Evolutionary conservation across 805 yeast genomes (phyloP).

Genomic region (Cyberlindnera galapagoensis): DNA sequence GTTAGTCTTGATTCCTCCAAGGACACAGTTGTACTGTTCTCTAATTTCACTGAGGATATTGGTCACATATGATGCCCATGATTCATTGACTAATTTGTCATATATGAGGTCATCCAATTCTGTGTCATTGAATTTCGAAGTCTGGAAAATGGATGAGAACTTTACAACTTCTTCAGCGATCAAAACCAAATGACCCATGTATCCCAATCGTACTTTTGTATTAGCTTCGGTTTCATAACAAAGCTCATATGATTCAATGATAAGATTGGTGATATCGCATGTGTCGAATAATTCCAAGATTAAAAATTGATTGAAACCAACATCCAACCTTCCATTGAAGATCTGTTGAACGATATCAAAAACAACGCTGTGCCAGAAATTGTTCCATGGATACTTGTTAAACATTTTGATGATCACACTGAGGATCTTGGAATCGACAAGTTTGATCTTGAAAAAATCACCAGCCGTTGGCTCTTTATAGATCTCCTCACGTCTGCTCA

Average conservation of each 20-base stretch:
- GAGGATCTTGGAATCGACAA: conserved; percentile 59
- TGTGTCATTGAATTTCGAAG: conserved; percentile 20
- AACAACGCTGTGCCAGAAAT: conserved; percentile 79
- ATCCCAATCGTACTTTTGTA: conserved; percentile 73
- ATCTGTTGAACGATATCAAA: conserved; percentile 80
- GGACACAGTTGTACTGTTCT: conserved; percentile 79
- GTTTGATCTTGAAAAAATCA: conserved; percentile 61
- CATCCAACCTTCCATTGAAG: conserved; percentile 64
- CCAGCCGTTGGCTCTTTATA: conserved; percentile 59
- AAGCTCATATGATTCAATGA: conserved; percentile 56
- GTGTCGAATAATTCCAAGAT: conserved; percentile 56
- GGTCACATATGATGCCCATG: conserved; percentile 72
- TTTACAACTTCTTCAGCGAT: conserved; percentile 96
- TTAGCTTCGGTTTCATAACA: conserved; percentile 55
- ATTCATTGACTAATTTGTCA: conserved; percentile 29
- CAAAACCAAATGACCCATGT: conserved; percentile 91
- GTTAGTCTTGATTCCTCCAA: conserved; percentile 51
- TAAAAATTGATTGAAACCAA: conserved; percentile 65
- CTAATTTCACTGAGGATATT: conserved; percentile 72
- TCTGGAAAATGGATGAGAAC: conserved; percentile 41
- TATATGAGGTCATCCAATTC: conserved; percentile 23
- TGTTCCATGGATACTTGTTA: conserved; percentile 74
- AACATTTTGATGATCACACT: conserved; percentile 59
- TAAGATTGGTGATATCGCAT: conserved; percentile 52
- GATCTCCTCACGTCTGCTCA: conserved; percentile 24